phyloP scores from a whole-genome alignment of 129 eudicot genomes.

The Saposhnikovia divaricata region DNA sequence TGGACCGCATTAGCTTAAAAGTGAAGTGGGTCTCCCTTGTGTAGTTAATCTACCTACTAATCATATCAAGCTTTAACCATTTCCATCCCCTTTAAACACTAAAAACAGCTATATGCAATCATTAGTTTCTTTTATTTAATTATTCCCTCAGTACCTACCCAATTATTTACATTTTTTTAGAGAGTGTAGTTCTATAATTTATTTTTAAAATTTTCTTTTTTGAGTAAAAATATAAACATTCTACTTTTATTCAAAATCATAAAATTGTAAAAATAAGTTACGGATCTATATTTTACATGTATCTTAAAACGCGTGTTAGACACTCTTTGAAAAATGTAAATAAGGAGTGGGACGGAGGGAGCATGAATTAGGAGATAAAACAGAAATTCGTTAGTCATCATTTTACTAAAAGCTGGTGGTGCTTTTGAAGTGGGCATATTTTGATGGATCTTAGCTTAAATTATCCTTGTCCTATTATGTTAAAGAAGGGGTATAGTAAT shows the following conservation, averaged over 20 bases:
- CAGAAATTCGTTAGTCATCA: not conserved
- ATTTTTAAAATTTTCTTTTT: too few relatives aligned
- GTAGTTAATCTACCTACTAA: slow-evolving; percentile 10
- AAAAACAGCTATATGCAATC: not conserved
- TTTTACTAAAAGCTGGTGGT: slow-evolving; percentile 1
- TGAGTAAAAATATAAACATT: too few relatives aligned
- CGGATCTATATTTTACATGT: too few relatives aligned
- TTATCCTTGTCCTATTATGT: not conserved
- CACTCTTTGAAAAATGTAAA: too few relatives aligned
- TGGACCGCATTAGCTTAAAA: slow-evolving; percentile 8
- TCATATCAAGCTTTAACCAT: slow-evolving; percentile 2
- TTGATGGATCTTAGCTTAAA: not conserved
- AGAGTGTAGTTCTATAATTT: too few relatives aligned
- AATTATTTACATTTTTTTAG: too few relatives aligned
- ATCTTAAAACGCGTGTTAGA: too few relatives aligned
- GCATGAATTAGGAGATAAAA: not conserved
- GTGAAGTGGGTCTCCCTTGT: slow-evolving; percentile 9
- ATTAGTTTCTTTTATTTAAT: not conserved
- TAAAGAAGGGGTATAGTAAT: not conserved
- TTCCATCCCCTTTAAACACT: not conserved
- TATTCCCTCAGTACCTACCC: too few relatives aligned
- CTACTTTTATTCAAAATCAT: too few relatives aligned
- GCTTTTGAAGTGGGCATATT: not conserved
- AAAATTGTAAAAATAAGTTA: too few relatives aligned
- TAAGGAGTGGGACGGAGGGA: too few relatives aligned